These are phyloP conservation scores for Ophiostoma himal-ulmi DNA, from an alignment of 2,329 filamentous ascomycete genomes.

Conservation along the genomic window DNA sequence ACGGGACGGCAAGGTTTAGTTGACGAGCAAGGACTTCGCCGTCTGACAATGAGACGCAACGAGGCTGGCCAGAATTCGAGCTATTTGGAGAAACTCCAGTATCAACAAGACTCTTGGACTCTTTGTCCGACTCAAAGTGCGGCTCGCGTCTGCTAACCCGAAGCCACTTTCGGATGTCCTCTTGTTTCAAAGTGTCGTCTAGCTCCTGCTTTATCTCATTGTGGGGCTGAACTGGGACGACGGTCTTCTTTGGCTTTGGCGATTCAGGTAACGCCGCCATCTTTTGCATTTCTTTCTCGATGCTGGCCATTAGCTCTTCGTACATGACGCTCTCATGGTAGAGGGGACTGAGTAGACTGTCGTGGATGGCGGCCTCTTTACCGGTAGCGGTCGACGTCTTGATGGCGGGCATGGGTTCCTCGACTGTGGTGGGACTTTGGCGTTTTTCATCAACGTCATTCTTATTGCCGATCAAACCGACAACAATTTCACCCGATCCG, in stretches of 20 bases:
- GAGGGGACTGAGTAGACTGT: neutral
- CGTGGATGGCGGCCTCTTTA: neutral
- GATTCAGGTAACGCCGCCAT: neutral
- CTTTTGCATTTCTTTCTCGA: neutral
- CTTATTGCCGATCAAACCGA: slow-evolving; percentile 66
- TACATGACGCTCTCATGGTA: slow-evolving; percentile 5
- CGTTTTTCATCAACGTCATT: slow-evolving; percentile 29
- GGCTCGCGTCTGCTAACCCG: slow-evolving; percentile 29
- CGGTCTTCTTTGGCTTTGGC: slow-evolving; percentile 14
- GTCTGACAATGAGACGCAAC: neutral
- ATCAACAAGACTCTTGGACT: neutral
- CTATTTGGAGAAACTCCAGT: neutral
- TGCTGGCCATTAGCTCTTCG: neutral
- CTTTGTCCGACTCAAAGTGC: neutral
- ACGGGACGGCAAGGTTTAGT: neutral
- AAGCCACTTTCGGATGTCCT: slow-evolving; percentile 37
- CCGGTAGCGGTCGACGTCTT: neutral
- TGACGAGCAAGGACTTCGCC: neutral
- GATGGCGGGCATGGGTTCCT: neutral
- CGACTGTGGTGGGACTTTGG: neutral
- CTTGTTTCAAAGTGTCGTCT: neutral
- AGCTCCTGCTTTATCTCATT: neutral
- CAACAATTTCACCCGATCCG: slow-evolving; percentile 39
- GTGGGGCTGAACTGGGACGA: neutral
- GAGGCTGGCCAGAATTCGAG: slow-evolving; percentile 15